Evolutionary conservation across 805 yeast genomes (phyloP), one percentile per base, ranked within the genome.

Genomic region (Kodamaea kaohsiungensis): DNA sequence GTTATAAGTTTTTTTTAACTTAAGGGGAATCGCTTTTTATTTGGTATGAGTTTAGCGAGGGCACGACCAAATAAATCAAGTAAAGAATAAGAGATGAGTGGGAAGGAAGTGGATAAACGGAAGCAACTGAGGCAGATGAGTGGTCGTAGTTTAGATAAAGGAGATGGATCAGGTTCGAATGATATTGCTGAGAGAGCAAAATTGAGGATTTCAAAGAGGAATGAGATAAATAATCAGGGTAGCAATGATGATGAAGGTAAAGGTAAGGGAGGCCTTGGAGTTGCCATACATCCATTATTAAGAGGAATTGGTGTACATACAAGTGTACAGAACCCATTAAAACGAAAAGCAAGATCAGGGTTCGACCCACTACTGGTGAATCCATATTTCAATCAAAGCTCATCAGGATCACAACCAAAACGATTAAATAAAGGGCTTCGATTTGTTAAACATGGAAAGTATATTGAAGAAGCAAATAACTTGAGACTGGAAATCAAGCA

Each of bases 401-500:
- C 53, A 1, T 48, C 25, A 22, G 25, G 25, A 4, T 22, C 40
- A 3, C 9, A 52, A 7, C 35, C 35, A 5, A 52, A 19, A 5
- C 58, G 55, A 22, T 56, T 55, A 10, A 40, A 62, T 1, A 65
- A 82, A 51, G 78, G 75, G 1, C 68, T 87, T 43, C 67, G 65
- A 13, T 83, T 90, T 61, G 84, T 81, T 61, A 80, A 76, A 35
- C 76, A 77, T 42, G 97, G 96, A 1, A 88, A 84, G 62, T 86
- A 76, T 61, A 77, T 86, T 1, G 77, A 73, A 42, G 67, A 74
- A 53, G 92, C 85, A 46, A 67, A 82, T 10, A 79, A 78, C 59
- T 51, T 78, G n/a, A 67, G 91, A 17, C 66, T 65, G 46, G 72
- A 70, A 46, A 71, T 71, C 55, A 67, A 70, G 52, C 60, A 60